Conservation (phyloP, 2,329 filamentous ascomycete genomes). For the Aspergillus melleus region DNA sequence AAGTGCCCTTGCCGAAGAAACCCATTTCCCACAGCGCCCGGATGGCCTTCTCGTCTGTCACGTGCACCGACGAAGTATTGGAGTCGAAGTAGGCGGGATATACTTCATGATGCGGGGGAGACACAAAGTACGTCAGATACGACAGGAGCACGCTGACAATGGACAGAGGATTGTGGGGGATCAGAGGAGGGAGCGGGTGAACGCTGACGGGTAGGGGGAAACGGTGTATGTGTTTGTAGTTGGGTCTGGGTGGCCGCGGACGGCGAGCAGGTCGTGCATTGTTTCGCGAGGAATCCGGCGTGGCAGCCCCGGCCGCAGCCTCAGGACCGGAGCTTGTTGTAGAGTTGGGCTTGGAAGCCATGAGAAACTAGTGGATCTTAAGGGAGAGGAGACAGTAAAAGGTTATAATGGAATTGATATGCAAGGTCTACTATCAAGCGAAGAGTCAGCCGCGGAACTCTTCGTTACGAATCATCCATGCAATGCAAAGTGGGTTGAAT, state of each 20-base stretch:
- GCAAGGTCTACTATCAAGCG: constrained; percentile 20
- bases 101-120: constrained; percentile 59
- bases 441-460: constrained; percentile 26
- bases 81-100: constrained; percentile 79
- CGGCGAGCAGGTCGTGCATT: constrained; percentile 24
- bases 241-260: constrained; percentile 43
- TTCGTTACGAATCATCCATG: constrained; percentile 16
- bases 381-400: not conserved
- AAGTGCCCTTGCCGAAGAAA: constrained; percentile 91
- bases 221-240: constrained; percentile 75
- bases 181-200: constrained; percentile 81
- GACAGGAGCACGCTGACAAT: constrained; percentile 76
- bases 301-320: constrained; percentile 12
- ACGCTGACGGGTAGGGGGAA: constrained; percentile 77
- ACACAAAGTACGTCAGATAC: constrained; percentile 72
- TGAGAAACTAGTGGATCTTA: constrained; percentile 25
- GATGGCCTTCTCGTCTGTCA: constrained; percentile 74
- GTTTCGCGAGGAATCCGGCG: constrained; percentile 16
- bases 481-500: constrained; percentile 14
- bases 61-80: constrained; percentile 77
- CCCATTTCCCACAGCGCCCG: constrained; percentile 91
- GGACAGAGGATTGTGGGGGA: constrained; percentile 90
- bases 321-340: constrained; percentile 16
- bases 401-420: constrained; percentile 15
- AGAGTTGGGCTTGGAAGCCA: constrained; percentile 27